A percentile compares a stretch with the other conserved stretches of the same genome.
Evolutionary conservation across 2,329 filamentous ascomycete genomes (phyloP).

Genomic region (Neopestalotiopsis rosae): DNA sequence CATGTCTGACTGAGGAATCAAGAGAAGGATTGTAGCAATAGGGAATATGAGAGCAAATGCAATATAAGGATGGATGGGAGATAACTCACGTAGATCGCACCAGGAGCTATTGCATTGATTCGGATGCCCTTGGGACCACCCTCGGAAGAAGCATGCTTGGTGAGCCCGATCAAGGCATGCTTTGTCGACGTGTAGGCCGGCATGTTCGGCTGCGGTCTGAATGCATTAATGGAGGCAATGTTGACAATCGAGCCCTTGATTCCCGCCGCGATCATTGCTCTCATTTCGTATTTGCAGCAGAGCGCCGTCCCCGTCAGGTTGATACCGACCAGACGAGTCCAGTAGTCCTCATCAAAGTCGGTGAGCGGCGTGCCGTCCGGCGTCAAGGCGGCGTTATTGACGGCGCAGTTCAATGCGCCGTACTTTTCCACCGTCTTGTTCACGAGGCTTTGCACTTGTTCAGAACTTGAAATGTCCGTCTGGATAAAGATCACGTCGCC

Average conservation of each 20-base stretch:
- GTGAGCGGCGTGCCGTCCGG: conserved; percentile 32
- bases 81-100: conserved; percentile 26
- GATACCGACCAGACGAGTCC: conserved; percentile 40
- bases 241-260: conserved; percentile 43
- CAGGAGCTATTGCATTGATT: conserved; percentile 39
- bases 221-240: conserved; percentile 45
- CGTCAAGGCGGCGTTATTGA: conserved; percentile 44
- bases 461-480: conserved; percentile 30
- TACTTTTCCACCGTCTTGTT: conserved; percentile 38
- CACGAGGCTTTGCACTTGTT: conserved; percentile 27
- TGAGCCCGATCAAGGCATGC: conserved; percentile 48
- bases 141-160: conserved; percentile 42
- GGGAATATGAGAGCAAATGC: not conserved
- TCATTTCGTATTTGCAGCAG: conserved; percentile 44
- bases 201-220: conserved; percentile 39
- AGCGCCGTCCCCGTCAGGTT: conserved; percentile 47
- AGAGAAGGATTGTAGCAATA: not conserved
- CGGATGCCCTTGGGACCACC: conserved; percentile 37
- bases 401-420: conserved; percentile 46
- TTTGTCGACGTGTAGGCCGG: conserved; percentile 48
- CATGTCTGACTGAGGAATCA: conserved; percentile 27
- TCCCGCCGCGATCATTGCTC: conserved; percentile 43
- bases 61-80: not conserved
- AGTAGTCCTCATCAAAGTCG: conserved; percentile 41
- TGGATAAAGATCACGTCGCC: conserved; percentile 30